These are phyloP conservation scores for Colletotrichum paranaense DNA, from an alignment of 2,329 filamentous ascomycete genomes.

Conservation along the genomic window DNA sequence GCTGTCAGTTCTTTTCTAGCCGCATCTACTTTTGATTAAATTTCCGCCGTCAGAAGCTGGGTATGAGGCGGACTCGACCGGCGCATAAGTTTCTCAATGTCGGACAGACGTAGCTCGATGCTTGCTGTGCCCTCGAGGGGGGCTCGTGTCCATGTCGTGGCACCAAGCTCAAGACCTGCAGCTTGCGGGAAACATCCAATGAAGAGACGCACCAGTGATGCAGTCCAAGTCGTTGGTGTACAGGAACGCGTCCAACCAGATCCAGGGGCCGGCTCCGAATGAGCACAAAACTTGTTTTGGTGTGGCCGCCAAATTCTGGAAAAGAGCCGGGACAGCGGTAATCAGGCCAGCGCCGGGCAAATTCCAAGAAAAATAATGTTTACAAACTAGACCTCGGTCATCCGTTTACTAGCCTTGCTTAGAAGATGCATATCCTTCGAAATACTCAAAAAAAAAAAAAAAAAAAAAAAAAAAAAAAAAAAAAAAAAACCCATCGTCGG, in stretches of 20 bases:
- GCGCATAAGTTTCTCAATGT: constrained; percentile 5
- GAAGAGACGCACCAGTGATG: background rate
- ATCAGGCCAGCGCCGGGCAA: background rate
- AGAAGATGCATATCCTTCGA: background rate
- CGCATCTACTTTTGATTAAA: background rate
- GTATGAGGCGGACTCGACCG: background rate
- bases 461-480: too few relatives aligned
- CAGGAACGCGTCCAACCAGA: constrained; percentile 35
- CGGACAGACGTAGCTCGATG: constrained; percentile 4
- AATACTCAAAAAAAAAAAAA: background rate
- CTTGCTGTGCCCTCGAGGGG: constrained; percentile 12
- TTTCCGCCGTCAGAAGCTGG: background rate
- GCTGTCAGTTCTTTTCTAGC: background rate
- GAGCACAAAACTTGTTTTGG: constrained; percentile 34
- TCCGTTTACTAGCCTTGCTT: background rate
- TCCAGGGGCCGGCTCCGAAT: background rate
- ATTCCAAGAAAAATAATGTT: background rate
- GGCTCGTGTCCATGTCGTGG: constrained; percentile 34
- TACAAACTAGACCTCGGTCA: background rate
- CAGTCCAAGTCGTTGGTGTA: constrained; percentile 25
- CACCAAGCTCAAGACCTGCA: constrained; percentile 18
- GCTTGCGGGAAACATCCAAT: constrained; percentile 22
- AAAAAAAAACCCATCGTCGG: background rate
- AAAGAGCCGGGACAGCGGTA: background rate
- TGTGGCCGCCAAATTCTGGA: background rate